Conservation (phyloP, 1,284 basidiomycete genomes). For the Ceratobasidium sp. region DNA sequence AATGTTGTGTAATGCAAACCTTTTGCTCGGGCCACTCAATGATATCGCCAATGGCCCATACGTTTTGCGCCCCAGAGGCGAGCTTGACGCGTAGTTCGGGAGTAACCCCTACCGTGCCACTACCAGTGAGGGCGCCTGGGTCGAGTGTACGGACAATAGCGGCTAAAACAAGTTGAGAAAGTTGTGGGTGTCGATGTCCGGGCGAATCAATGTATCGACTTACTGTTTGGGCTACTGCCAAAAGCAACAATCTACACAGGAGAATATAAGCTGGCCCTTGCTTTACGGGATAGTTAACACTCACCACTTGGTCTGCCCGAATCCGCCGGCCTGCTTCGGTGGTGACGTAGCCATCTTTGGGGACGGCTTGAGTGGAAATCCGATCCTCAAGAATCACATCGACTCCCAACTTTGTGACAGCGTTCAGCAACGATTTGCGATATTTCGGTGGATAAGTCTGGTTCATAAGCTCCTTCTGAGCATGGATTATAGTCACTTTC, state of each 20-base stretch:
- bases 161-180: not conserved
- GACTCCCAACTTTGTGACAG: constrained; percentile 63
- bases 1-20: not conserved
- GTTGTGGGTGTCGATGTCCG: not conserved
- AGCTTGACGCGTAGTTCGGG: constrained; percentile 48
- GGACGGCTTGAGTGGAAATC: constrained; percentile 60
- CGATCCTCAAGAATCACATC: constrained; percentile 70
- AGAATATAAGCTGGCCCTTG: not conserved
- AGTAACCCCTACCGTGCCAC: constrained; percentile 43
- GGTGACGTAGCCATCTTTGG: constrained; percentile 55
- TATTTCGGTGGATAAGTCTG: constrained; percentile 69
- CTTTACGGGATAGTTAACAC: constrained; percentile 50
- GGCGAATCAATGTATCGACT: not conserved
- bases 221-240: constrained; percentile 34
- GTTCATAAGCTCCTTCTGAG: constrained; percentile 68
- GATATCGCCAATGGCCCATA: constrained; percentile 49
- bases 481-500: constrained; percentile 76
- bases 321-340: constrained; percentile 70
- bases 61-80: constrained; percentile 45
- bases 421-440: constrained; percentile 64
- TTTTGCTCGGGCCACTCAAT: constrained; percentile 50
- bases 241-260: constrained; percentile 25
- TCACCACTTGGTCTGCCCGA: constrained; percentile 71
- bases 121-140: constrained; percentile 4
- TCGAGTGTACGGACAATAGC: constrained; percentile 31